A percentile compares a stretch with the other conserved stretches of the same genome.
These are phyloP conservation scores for Garcia nutans DNA, from an alignment of 345 rosid species.

Conservation along the genomic window DNA sequence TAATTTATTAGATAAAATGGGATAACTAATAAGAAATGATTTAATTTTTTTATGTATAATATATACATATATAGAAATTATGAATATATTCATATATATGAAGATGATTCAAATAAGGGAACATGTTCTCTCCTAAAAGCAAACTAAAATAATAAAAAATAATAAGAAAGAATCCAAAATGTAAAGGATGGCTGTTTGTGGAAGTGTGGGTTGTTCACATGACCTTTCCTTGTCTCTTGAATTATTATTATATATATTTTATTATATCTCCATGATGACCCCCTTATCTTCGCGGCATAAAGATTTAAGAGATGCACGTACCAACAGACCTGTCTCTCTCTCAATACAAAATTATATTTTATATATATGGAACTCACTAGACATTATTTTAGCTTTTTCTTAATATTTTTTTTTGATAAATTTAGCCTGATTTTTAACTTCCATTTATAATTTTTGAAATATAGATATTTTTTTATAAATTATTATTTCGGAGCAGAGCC, in stretches of 20 bases:
- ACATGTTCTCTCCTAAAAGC: conserved; percentile 18
- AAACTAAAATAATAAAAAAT: neutral
- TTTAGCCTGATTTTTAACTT: too few species aligned
- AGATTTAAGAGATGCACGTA: conserved; percentile 15
- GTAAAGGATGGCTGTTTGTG: neutral
- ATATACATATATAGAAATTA: neutral
- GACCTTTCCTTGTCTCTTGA: neutral
- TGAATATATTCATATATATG: too few species aligned
- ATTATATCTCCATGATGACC: neutral
- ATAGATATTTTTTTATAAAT: too few species aligned
- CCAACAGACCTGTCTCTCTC: neutral
- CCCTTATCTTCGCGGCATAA: conserved; percentile 18
- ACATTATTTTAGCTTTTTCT: neutral
- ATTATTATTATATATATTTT: neutral
- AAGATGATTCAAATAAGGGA: conserved; percentile 4
- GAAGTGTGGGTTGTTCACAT: neutral
- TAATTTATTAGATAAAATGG: too few species aligned
- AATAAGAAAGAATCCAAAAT: neutral
- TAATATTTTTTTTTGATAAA: too few species aligned
- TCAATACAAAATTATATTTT: neutral
- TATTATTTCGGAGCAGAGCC: too few species aligned
- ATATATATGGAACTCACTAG: conserved; percentile 12
- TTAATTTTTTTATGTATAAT: neutral
- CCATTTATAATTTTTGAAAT: too few species aligned
- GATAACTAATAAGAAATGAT: too few species aligned